A percentile compares a stretch with the other conserved stretches of the same genome.
These are phyloP conservation scores for Penicillium brasilianum DNA, from an alignment of 2,329 filamentous ascomycete genomes.

Conservation along the genomic window DNA sequence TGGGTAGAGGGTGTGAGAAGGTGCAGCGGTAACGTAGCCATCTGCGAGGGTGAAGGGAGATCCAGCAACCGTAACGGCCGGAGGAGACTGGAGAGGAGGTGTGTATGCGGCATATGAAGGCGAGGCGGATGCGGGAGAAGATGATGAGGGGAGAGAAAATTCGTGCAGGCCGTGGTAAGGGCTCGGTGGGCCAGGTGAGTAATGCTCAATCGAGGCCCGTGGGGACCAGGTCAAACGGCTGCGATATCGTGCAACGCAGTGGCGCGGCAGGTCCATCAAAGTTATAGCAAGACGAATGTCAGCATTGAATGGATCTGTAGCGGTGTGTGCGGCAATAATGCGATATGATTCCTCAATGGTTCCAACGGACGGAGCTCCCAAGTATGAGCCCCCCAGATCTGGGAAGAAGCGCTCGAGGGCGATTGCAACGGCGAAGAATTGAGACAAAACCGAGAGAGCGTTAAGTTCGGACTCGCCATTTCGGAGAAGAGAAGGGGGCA, in stretches of 20 bases:
- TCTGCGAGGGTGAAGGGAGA: slow-evolving; percentile 44
- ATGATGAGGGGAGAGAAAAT: slow-evolving; percentile 40
- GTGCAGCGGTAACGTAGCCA: slow-evolving; percentile 41
- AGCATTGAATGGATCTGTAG: slow-evolving; percentile 61
- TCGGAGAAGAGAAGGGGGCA: slow-evolving; percentile 83
- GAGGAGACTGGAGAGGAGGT: slow-evolving; percentile 48
- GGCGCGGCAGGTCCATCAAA: slow-evolving; percentile 74
- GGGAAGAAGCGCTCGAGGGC: slow-evolving; percentile 90
- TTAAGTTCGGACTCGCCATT: slow-evolving; percentile 75
- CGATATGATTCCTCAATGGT: slow-evolving; percentile 87
- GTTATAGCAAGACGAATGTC: slow-evolving; percentile 66
- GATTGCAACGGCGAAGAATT: slow-evolving; percentile 88
- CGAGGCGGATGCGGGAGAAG: slow-evolving; percentile 45
- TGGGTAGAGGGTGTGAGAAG: slow-evolving; percentile 43
- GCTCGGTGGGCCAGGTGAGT: slow-evolving; percentile 44
- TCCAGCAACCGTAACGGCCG: slow-evolving; percentile 43
- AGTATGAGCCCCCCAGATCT: slow-evolving; percentile 87
- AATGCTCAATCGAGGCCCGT: slow-evolving; percentile 44
- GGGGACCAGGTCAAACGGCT: slow-evolving; percentile 68
- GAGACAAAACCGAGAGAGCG: slow-evolving; percentile 81
- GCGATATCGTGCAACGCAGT: slow-evolving; percentile 71
- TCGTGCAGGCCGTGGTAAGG: slow-evolving; percentile 41
- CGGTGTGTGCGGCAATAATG: slow-evolving; percentile 71
- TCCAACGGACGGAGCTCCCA: slow-evolving; percentile 76
- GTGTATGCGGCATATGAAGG: slow-evolving; percentile 48